Conservation (phyloP, 2,329 filamentous ascomycete species). For the Colletotrichum graminicola region DNA sequence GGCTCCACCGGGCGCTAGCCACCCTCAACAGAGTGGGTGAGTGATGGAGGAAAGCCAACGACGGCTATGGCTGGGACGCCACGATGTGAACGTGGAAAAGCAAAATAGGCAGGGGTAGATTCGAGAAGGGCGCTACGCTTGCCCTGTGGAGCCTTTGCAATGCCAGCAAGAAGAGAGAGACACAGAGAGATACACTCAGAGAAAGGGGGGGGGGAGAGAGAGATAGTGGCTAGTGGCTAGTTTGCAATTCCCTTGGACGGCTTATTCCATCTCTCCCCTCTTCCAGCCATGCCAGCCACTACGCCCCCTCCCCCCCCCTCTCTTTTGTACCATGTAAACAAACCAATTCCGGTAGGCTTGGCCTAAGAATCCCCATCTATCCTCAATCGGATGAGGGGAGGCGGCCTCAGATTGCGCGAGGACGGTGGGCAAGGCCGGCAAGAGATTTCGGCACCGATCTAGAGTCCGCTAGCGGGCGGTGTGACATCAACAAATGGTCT, state of each 20-base stretch:
- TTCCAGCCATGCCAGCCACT: no score
- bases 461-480: not conserved
- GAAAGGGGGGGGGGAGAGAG: not conserved
- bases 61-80: not conserved
- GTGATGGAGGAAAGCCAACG: not conserved
- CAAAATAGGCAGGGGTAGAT: not conserved
- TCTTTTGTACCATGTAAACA: constrained; percentile 7
- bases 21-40: not conserved
- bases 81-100: not conserved
- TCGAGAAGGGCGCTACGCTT: no score
- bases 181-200: no score
- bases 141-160: not conserved
- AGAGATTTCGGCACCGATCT: not conserved
- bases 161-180: not conserved
- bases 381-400: constrained; percentile 23
- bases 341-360: constrained; percentile 16
- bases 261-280: no score
- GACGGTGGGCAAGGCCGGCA: not conserved
- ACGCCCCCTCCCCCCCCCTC: no score
- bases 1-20: not conserved
- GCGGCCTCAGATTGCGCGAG: constrained; percentile 3
- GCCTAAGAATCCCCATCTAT: constrained; percentile 15
- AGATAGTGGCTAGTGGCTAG: constrained; percentile 9
- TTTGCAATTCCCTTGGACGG: no score
- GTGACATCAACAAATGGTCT: not conserved